Evolutionary conservation across 2,329 filamentous ascomycete species (phyloP).

Genomic region (Hymenoscyphus infarciens): DNA sequence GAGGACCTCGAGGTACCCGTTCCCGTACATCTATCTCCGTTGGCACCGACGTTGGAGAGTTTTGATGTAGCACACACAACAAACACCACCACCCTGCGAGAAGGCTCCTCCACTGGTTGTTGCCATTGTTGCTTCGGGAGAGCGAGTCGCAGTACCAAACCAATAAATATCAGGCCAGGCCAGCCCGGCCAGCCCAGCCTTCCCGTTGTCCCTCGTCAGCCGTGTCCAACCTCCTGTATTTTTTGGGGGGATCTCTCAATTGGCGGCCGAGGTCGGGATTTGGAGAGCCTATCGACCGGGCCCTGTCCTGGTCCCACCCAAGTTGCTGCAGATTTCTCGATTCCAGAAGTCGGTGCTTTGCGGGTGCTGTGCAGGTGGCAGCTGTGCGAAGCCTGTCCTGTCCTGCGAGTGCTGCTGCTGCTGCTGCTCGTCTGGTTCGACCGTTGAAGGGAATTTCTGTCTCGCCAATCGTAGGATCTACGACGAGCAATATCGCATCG

Average conservation of each 20-base stretch:
- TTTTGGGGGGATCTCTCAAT: neutral
- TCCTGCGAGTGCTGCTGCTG: neutral
- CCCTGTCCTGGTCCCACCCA: neutral
- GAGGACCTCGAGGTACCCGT: too few relatives aligned
- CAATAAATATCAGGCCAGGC: neutral
- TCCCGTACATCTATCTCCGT: too few relatives aligned
- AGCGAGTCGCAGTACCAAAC: neutral
- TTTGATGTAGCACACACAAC: neutral
- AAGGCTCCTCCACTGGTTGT: neutral
- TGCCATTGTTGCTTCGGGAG: slow-evolving; percentile 1
- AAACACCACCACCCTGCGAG: neutral
- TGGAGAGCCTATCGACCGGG: neutral
- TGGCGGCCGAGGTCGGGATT: slow-evolving; percentile 3
- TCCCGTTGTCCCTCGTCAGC: neutral
- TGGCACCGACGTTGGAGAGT: too few relatives aligned
- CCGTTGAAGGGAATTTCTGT: neutral
- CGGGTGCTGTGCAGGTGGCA: neutral
- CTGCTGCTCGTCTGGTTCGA: neutral
- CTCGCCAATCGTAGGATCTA: slow-evolving; percentile 5
- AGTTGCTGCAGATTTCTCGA: slow-evolving; percentile 9
- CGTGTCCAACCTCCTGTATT: neutral
- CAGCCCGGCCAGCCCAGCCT: neutral
- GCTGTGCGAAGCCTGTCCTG: neutral
- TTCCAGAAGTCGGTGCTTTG: slow-evolving; percentile 2
- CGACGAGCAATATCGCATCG: neutral